Evolutionary conservation across 805 yeast species (phyloP).

Genomic region (Cyberlindnera amylophila): DNA sequence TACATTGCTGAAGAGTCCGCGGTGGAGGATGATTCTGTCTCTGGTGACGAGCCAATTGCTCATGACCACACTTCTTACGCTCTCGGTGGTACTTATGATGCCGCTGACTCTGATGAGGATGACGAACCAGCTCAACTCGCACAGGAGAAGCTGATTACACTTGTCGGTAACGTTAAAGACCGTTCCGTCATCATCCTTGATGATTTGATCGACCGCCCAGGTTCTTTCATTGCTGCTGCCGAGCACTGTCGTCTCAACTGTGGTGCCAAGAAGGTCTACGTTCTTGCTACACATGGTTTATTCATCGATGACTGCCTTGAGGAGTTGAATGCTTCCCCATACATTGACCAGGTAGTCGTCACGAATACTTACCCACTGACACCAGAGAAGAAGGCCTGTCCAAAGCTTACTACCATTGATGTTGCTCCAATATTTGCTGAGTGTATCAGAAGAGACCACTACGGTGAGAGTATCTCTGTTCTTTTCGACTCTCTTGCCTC

Average conservation of each 20-base stretch:
- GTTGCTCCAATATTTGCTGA: constrained; percentile 95
- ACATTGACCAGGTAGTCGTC: constrained; percentile 87
- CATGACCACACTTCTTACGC: constrained; percentile 45
- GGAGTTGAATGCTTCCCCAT: constrained; percentile 68
- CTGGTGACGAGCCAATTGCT: constrained; percentile 25
- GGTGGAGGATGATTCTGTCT: constrained; percentile 31
- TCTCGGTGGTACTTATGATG: constrained; percentile 78
- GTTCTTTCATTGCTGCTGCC: constrained; percentile 93
- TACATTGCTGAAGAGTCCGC: constrained; percentile 37
- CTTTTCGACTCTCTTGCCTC: constrained; percentile 82
- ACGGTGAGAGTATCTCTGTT: constrained; percentile 94
- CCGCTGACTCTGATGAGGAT: constrained; percentile 82
- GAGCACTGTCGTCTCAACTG: constrained; percentile 95
- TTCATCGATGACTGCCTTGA: constrained; percentile 86
- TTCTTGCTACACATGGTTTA: constrained; percentile 94
- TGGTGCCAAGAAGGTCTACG: constrained; percentile 88
- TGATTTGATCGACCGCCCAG: constrained; percentile 96
- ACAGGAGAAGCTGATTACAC: constrained; percentile 82
- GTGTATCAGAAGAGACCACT: constrained; percentile 97
- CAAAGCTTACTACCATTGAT: constrained; percentile 82
- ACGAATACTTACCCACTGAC: constrained; percentile 94
- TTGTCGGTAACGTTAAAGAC: constrained; percentile 92
- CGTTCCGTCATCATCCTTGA: constrained; percentile 92
- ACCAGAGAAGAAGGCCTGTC: constrained; percentile 51
- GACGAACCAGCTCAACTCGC: constrained; percentile 49